Percentiles rank a stretch among this genome's conserved stretches.
phyloP scores from a whole-genome alignment of 768 basidiomycete species.

The Collybia sordida region DNA sequence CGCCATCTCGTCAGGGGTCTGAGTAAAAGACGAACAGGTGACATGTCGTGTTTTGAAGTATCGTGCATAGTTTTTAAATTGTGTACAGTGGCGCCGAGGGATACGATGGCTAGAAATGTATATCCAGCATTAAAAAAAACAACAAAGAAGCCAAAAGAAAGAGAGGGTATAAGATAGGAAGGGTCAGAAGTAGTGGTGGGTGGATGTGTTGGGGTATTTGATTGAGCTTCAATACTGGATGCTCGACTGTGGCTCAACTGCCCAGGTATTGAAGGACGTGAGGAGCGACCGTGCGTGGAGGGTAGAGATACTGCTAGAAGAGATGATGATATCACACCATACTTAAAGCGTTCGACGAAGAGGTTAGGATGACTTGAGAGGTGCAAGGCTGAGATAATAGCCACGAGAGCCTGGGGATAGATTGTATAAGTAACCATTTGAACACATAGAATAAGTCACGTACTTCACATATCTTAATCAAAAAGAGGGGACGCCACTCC shows the following conservation, averaged over 20 bases:
- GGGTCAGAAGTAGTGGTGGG: conserved; percentile 29
- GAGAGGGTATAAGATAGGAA: conserved; percentile 39
- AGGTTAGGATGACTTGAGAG: conserved; percentile 37
- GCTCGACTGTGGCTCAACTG: conserved; percentile 46
- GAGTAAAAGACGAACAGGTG: conserved; percentile 42
- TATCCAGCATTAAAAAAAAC: conserved; percentile 44
- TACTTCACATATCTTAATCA: conserved; percentile 40
- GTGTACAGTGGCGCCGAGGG: conserved; percentile 36
- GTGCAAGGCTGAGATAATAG: conserved; percentile 34
- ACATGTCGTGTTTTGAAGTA: conserved; percentile 47
- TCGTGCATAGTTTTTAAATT: conserved; percentile 30
- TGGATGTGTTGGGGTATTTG: conserved; percentile 15
- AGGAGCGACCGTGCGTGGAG: conserved; percentile 32
- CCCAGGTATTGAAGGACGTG: conserved; percentile 44
- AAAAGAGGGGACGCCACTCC: conserved; percentile 37
- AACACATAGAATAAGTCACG: conserved; percentile 15
- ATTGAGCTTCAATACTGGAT: conserved; percentile 33
- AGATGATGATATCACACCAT: conserved; percentile 79
- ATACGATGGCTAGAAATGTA: conserved; percentile 37
- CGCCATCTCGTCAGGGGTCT: not conserved
- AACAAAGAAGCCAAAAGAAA: conserved; percentile 35
- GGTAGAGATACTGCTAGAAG: conserved; percentile 57
- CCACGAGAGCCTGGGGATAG: conserved; percentile 33
- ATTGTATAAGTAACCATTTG: conserved; percentile 1
- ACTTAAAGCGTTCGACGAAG: conserved; percentile 81